These are phyloP conservation scores for Lentinula sp. DNA, from an alignment of 768 basidiomycete genomes.

Conservation along the genomic window DNA sequence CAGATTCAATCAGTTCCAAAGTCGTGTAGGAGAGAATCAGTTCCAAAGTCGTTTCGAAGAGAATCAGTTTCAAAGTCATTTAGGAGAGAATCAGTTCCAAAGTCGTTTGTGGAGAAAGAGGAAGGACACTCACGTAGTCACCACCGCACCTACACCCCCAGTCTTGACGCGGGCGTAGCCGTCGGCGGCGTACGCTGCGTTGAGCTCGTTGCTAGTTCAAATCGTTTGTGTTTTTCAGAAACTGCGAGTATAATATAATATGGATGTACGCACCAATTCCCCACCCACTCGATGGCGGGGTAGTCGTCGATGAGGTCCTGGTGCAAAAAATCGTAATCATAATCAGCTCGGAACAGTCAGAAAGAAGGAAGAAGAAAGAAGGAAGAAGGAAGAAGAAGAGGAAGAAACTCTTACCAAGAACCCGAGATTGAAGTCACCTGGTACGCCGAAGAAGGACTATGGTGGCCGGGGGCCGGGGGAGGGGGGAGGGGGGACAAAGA, in stretches of 20 bases:
- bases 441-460: conserved; percentile 77
- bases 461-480: no score
- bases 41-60: no score
- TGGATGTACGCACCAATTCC: conserved; percentile 57
- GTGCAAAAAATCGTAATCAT: no score
- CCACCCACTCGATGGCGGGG: conserved; percentile 76
- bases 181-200: conserved; percentile 87
- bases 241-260: not conserved
- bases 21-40: no score
- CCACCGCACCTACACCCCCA: conserved; percentile 60
- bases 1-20: no score
- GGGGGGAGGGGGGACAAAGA: no score
- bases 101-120: no score
- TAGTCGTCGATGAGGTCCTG: conserved; percentile 85
- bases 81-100: no score
- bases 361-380: no score
- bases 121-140: conserved; percentile 72
- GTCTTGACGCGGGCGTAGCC: conserved; percentile 89
- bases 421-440: conserved; percentile 80
- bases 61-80: no score
- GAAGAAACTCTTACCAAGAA: conserved; percentile 51
- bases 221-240: not conserved
- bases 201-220: conserved; percentile 66
- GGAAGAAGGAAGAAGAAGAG: no score
- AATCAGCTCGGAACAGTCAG: no score